Evolutionary conservation across 2,329 filamentous ascomycete genomes (phyloP).

Genomic region (Colletotrichum lentis): DNA sequence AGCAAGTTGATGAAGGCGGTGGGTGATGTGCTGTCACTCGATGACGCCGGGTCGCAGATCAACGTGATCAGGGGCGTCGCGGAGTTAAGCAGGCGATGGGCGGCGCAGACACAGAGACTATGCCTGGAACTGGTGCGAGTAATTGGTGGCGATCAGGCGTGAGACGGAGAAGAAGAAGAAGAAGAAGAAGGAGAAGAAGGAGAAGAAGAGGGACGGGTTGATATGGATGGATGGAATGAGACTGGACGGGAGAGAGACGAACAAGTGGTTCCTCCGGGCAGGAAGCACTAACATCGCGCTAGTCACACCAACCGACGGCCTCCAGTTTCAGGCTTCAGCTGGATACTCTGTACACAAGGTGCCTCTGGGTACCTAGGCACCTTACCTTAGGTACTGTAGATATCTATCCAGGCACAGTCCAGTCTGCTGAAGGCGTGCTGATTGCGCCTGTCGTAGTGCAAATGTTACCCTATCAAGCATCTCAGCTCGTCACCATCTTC

Average conservation of each 20-base stretch:
- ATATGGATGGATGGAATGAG: conserved; percentile 6
- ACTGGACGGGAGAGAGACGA: conserved; percentile 25
- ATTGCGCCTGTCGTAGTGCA: too few relatives aligned
- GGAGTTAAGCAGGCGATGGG: conserved; percentile 16
- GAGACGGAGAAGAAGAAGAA: background rate
- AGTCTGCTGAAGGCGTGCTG: too few relatives aligned
- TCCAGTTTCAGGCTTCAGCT: conserved; percentile 24
- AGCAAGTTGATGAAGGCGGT: conserved; percentile 32
- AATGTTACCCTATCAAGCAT: background rate
- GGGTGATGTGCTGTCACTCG: conserved; percentile 31
- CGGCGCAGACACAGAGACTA: background rate
- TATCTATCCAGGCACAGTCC: too few relatives aligned
- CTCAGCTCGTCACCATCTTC: background rate
- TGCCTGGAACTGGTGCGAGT: background rate
- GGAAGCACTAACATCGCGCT: conserved; percentile 10
- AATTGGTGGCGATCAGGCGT: background rate
- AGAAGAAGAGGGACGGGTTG: background rate
- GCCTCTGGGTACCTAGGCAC: too few relatives aligned
- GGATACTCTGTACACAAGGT: background rate
- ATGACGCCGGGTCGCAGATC: conserved; percentile 29
- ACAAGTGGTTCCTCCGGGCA: conserved; percentile 9
- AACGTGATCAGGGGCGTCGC: background rate
- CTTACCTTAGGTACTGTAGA: too few relatives aligned
- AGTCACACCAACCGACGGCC: conserved; percentile 10
- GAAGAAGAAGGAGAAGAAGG: background rate